Evolutionary conservation across 139 green algal genomes (phyloP), one percentile per base, ranked within the genome.

Genomic region (Chlamydomonas sphaeroides): DNA sequence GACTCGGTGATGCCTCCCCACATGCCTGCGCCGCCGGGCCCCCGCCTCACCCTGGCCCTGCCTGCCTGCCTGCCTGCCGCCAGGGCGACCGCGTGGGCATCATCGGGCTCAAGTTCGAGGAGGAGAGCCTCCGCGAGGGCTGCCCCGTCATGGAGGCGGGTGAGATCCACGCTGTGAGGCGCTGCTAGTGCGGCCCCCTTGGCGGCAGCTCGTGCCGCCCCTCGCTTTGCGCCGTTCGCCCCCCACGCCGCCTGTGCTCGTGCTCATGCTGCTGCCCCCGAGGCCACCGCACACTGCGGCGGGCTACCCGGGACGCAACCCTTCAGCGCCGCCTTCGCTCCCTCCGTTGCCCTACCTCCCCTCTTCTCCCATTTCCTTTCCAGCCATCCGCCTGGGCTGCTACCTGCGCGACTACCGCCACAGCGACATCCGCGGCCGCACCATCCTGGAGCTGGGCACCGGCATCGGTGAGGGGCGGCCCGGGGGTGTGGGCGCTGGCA

Each of bases 11-110:
- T n/a, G n/a, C n/a, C n/a, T n/a, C n/a, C n/a, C n/a, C n/a, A n/a
- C n/a, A n/a, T n/a, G n/a, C n/a, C n/a, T n/a, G n/a, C n/a, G n/a
- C n/a, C n/a, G n/a, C n/a, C n/a, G n/a, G 51, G 15, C 18, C 18
- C 51, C 20, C 51, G 17, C 15, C 51, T 61, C 51, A 61, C 35
- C n/a, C n/a, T n/a, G n/a, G n/a, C 35, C 35, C 35, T 49, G 14
- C 35, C 20, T 51, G 14, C 17, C 35, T 17, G 6, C 30, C 28
- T 10, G 26, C 15, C n/a, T 45, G n/a, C 15, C 35, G n/a, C 7
- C 75, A 82, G 75, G 75, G 75, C 62, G 75, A 82, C 62, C 75
- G 75, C 6, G 75, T 82, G 23, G 75, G 75, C 61, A 82, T 82
- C 59, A 82, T 82, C 45, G 75, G 75, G 3, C 75, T 82, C 23